Evolutionary conservation across 352 stramenopile genomes (phyloP), one percentile per base, ranked within the genome.

Genomic region (Phytopythium helicoides): DNA sequence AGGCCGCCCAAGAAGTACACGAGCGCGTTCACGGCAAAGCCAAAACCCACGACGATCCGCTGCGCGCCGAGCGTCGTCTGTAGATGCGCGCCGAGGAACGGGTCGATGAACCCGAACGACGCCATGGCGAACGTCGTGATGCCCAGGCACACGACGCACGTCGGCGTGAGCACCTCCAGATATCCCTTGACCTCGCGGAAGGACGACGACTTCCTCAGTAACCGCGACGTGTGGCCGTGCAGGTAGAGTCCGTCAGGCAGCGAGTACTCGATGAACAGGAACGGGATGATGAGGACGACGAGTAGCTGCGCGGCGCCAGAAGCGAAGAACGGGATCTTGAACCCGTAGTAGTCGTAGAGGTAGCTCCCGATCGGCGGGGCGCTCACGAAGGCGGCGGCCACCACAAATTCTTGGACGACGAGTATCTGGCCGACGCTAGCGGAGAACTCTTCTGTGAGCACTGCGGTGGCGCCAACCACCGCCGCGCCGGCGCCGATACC

Each of bases 251-350:
- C 79, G 55, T 90, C 79, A 2, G 76, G 68, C 3, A 90, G 72
- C 35, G 70, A 72, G 57, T 90, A 90, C 52, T 90, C 79, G 54
- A 90, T 82, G 55, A 90, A 90, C 41, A 87, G 52, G 45, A 86
- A 82, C 9, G 79, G 79, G 3, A 87, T 60, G 25, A 86, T 28
- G 64, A 90, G 80, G 45, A 90, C 72, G 10, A 80, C 62, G 25
- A 75, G 39, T 19, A 90, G 63, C 57, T 90, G 79, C 18, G 74
- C 69, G 11, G 83, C 64, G 3, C 79, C 79, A 10, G 75, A 83
- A 6, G 54, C 60, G 5, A 90, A 44, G 54, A 90, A 90, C 9
- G 79, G 79, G 48, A 87, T 64, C 42, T 77, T 56, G 35, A 77
- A 80, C 16, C 79, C 79, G 37, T 73, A 62, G 21, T 61, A 70